Conservation (phyloP, 495 filamentous ascomycete species). For the Chaetomidium leptoderma region DNA sequence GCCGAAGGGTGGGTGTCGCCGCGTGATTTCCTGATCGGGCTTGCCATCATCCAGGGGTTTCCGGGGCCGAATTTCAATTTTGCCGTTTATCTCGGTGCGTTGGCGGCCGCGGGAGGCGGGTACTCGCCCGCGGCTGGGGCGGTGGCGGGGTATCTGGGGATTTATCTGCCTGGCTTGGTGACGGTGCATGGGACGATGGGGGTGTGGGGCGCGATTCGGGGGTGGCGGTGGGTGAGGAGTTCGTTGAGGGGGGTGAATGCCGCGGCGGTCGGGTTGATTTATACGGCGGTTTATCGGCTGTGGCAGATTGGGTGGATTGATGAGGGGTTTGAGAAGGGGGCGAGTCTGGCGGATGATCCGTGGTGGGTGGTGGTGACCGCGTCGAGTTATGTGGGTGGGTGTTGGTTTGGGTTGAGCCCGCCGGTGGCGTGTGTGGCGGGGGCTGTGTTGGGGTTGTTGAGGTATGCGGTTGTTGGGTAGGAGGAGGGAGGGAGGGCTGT, state of each 20-base stretch:
- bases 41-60: conserved; percentile 78
- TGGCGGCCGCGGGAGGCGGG: conserved; percentile 46
- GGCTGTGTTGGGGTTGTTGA: conserved; percentile 53
- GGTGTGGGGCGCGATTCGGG: conserved; percentile 61
- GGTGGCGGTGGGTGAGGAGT: conserved; percentile 50
- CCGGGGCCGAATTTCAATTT: conserved; percentile 89
- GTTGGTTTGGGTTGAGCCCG: conserved; percentile 54
- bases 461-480: conserved; percentile 50
- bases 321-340: conserved; percentile 49
- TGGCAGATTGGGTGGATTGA: conserved; percentile 73
- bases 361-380: conserved; percentile 54
- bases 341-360: conserved; percentile 56
- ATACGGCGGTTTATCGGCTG: conserved; percentile 81
- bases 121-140: conserved; percentile 42
- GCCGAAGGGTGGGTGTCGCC: conserved; percentile 71
- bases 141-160: conserved; percentile 59
- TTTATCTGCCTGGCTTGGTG: conserved; percentile 66
- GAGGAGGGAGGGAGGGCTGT: not conserved
- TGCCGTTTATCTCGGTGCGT: conserved; percentile 67
- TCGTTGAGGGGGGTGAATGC: conserved; percentile 68
- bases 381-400: conserved; percentile 50
- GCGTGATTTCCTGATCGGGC: conserved; percentile 75
- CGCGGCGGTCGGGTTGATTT: conserved; percentile 71
- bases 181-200: conserved; percentile 63
- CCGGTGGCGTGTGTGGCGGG: conserved; percentile 55